A percentile compares a stretch with the other conserved stretches of the same genome.
These are phyloP conservation scores for Fusarium duplospermum DNA, from an alignment of 2,329 filamentous ascomycete species.

Conservation along the genomic window DNA sequence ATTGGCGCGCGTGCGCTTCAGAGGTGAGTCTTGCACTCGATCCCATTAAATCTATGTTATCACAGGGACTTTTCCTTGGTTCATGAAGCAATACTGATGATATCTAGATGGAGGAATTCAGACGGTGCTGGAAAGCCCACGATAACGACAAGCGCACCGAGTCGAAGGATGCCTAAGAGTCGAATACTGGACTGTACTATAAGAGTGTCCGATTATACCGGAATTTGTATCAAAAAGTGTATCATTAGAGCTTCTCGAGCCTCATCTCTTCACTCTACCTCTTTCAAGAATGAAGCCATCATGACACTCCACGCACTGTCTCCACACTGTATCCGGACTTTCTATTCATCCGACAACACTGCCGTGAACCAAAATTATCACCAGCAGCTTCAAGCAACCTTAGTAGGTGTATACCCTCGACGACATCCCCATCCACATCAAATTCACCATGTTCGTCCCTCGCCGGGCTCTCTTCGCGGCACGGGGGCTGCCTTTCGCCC, in stretches of 20 bases:
- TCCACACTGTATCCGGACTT: slow-evolving; percentile 19
- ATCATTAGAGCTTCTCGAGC: not conserved
- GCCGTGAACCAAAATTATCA: slow-evolving; percentile 19
- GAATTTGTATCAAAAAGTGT: slow-evolving; percentile 13
- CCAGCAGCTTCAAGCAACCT: slow-evolving; percentile 6
- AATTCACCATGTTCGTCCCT: slow-evolving; percentile 43
- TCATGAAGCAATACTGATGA: slow-evolving; percentile 20
- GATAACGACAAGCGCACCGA: slow-evolving; percentile 87
- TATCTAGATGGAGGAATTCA: slow-evolving; percentile 86
- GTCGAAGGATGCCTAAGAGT: slow-evolving; percentile 71
- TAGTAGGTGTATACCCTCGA: not conserved
- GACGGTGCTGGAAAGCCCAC: slow-evolving; percentile 89
- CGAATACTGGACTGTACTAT: not conserved
- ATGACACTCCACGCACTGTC: slow-evolving; percentile 21
- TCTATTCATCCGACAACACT: slow-evolving; percentile 27
- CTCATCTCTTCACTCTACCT: not conserved
- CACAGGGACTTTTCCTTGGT: not conserved
- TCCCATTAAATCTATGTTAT: rapidly evolving
- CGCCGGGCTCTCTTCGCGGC: slow-evolving; percentile 39
- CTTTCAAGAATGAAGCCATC: slow-evolving; percentile 19
- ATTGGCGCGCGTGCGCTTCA: slow-evolving; percentile 89
- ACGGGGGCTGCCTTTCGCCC: slow-evolving; percentile 24
- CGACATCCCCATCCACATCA: not conserved
- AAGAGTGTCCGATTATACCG: not conserved
- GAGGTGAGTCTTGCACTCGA: slow-evolving; percentile 73